phyloP scores from a whole-genome alignment of 2,329 filamentous ascomycete species.

The Nemania sp. region DNA sequence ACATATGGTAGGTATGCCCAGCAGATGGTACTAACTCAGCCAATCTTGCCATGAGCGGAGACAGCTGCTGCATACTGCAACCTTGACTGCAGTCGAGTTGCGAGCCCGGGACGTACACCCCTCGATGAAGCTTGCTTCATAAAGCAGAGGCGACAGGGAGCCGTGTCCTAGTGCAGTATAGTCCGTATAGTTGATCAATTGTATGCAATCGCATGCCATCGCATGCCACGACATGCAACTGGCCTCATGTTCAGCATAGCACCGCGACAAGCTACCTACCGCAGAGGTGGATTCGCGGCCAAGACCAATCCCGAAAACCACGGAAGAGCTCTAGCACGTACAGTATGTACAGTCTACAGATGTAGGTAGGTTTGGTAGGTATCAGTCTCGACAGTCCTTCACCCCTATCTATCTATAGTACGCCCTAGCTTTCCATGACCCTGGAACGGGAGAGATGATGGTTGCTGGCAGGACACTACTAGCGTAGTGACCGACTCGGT shows the following conservation, averaged over 20 bases:
- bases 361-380: not conserved
- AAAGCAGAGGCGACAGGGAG: conserved; percentile 10
- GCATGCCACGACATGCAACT: not conserved
- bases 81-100: conserved; percentile 11
- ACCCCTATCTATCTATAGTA: conserved; percentile 16
- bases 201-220: conserved; percentile 7
- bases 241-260: conserved; percentile 16
- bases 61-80: conserved; percentile 19
- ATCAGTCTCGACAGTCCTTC: not conserved
- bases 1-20: conserved; percentile 21
- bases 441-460: conserved; percentile 18
- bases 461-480: conserved; percentile 20
- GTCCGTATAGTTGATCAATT: conserved; percentile 19
- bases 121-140: conserved; percentile 19
- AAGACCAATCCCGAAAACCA: conserved; percentile 13
- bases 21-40: conserved; percentile 1
- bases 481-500: conserved; percentile 23
- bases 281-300: conserved; percentile 14
- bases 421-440: conserved; percentile 8
- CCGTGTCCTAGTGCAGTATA: conserved; percentile 11
- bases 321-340: conserved; percentile 5
- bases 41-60: conserved; percentile 6
- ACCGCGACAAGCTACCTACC: conserved; percentile 12
- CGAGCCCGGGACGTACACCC: conserved; percentile 10
- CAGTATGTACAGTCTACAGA: too few species aligned